Evolutionary conservation across 768 basidiomycete genomes (phyloP).

Genomic region (Gloeostereum incarnatum): DNA sequence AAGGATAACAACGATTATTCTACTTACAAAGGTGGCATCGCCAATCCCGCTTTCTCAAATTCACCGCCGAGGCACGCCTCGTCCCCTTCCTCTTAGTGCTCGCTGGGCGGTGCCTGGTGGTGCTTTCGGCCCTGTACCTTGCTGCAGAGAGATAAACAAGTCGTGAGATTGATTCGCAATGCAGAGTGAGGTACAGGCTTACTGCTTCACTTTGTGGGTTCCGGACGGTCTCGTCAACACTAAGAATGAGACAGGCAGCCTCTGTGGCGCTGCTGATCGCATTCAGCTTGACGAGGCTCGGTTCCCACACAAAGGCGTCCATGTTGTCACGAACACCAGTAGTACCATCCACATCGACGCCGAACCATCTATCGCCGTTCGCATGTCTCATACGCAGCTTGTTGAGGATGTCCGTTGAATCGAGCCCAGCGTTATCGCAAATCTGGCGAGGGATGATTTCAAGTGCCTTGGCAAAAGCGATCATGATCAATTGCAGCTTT

Average conservation of each 20-base stretch:
- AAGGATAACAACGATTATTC: not conserved
- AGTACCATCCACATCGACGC: slow-evolving; percentile 87
- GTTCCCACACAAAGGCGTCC: slow-evolving; percentile 99
- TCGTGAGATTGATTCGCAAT: too few relatives aligned
- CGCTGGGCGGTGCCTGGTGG: slow-evolving; percentile 89
- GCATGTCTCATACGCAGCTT: slow-evolving; percentile 97
- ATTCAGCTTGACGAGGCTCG: slow-evolving; percentile 89
- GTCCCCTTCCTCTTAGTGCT: slow-evolving; percentile 78
- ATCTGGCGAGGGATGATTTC: slow-evolving; percentile 98
- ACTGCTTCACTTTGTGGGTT: slow-evolving; percentile 94
- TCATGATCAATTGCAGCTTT: slow-evolving; percentile 88
- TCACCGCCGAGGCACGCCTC: slow-evolving; percentile 72
- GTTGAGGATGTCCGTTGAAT: slow-evolving; percentile 95
- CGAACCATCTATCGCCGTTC: slow-evolving; percentile 80
- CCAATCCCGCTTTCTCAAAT: slow-evolving; percentile 3
- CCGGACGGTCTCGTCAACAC: slow-evolving; percentile 94
- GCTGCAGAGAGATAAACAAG: slow-evolving; percentile 31
- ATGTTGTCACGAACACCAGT: slow-evolving; percentile 93
- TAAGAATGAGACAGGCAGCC: slow-evolving; percentile 91
- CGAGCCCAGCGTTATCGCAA: slow-evolving; percentile 95
- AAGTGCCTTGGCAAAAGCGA: slow-evolving; percentile 93
- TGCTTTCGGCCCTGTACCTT: slow-evolving; percentile 76
- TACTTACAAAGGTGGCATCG: slow-evolving; percentile 4
- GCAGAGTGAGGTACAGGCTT: slow-evolving; percentile 1
- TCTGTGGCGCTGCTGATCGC: slow-evolving; percentile 94